phyloP scores from a whole-genome alignment of 1,139 yeast genomes.

The Candida sp. region DNA sequence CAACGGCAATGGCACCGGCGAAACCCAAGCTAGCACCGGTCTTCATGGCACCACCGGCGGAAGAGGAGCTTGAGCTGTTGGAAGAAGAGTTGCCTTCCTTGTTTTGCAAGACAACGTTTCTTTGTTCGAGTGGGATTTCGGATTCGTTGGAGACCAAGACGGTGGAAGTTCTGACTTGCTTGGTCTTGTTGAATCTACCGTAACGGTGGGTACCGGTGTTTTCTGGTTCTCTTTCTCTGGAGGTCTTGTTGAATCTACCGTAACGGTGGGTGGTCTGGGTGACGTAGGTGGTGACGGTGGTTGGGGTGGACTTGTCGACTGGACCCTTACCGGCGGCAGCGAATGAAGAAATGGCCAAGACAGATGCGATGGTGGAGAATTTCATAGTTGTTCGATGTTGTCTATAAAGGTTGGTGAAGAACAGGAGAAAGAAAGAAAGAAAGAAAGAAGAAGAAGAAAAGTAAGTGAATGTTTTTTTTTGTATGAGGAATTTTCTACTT shows the following conservation, averaged over 20 bases:
- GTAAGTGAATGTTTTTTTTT: neutral
- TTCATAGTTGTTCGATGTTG: slow-evolving; percentile 4
- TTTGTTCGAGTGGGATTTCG: slow-evolving; percentile 6
- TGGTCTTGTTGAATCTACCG: slow-evolving; percentile 52
- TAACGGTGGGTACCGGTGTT: slow-evolving; percentile 12
- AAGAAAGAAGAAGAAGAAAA: neutral
- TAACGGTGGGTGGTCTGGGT: slow-evolving; percentile 17
- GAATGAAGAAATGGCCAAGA: slow-evolving; percentile 11
- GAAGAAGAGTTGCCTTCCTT: slow-evolving; percentile 13
- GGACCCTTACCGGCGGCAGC: slow-evolving; percentile 12
- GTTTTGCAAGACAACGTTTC: slow-evolving; percentile 13
- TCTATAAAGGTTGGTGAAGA: neutral
- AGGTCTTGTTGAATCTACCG: slow-evolving; percentile 38
- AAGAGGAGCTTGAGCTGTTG: slow-evolving; percentile 19
- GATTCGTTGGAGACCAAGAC: slow-evolving; percentile 21
- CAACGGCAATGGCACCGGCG: slow-evolving; percentile 41
- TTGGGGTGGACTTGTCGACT: slow-evolving; percentile 8
- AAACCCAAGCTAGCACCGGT: slow-evolving; percentile 30
- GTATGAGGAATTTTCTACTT: neutral
- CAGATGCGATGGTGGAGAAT: slow-evolving; percentile 12
- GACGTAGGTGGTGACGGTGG: slow-evolving; percentile 11
- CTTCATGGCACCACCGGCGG: slow-evolving; percentile 23
- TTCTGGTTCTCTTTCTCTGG: no score
- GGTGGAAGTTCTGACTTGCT: slow-evolving; percentile 29
- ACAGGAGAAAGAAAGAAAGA: neutral